Evolutionary conservation across 768 basidiomycete genomes (phyloP).

Genomic region (Pisolithus tinctorius): DNA sequence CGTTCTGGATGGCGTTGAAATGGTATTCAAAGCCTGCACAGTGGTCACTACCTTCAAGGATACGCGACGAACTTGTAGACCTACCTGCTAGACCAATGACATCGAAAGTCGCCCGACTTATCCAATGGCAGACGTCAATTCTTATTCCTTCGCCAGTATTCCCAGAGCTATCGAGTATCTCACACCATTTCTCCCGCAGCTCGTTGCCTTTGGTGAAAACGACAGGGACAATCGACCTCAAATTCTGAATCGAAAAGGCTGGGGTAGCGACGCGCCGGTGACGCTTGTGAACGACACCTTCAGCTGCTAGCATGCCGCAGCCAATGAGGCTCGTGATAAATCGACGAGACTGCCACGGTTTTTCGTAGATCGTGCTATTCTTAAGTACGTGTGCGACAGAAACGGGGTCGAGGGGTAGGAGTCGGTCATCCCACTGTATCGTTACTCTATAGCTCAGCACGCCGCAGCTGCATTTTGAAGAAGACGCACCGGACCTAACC

Average conservation of each 20-base stretch:
- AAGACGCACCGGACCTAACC: constrained; percentile 58
- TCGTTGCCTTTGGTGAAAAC: constrained; percentile 63
- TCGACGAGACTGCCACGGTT: constrained; percentile 73
- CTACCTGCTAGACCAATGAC: constrained; percentile 85
- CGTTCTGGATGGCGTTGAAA: constrained; percentile 77
- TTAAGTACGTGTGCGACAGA: constrained; percentile 71
- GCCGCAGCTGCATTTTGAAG: background rate
- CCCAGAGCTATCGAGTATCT: constrained; percentile 33
- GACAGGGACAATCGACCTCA: constrained; percentile 64
- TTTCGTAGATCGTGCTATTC: constrained; percentile 68
- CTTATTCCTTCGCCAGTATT: constrained; percentile 24
- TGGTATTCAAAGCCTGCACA: constrained; percentile 73
- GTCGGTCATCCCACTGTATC: constrained; percentile 66
- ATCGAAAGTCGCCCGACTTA: constrained; percentile 82
- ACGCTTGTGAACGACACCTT: constrained; percentile 71
- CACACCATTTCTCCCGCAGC: constrained; percentile 55
- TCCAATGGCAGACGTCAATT: constrained; percentile 76
- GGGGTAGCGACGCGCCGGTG: constrained; percentile 73
- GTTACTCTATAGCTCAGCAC: background rate
- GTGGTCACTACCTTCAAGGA: background rate
- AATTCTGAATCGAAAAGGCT: constrained; percentile 74
- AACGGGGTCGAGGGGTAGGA: constrained; percentile 74
- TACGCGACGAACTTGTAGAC: constrained; percentile 7
- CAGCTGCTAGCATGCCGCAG: constrained; percentile 74
- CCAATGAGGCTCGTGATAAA: constrained; percentile 77